Percentiles rank a stretch among this genome's conserved stretches.
These are phyloP conservation scores for Eucalyptus sp. DNA, from an alignment of 345 rosid species.

Conservation along the genomic window DNA sequence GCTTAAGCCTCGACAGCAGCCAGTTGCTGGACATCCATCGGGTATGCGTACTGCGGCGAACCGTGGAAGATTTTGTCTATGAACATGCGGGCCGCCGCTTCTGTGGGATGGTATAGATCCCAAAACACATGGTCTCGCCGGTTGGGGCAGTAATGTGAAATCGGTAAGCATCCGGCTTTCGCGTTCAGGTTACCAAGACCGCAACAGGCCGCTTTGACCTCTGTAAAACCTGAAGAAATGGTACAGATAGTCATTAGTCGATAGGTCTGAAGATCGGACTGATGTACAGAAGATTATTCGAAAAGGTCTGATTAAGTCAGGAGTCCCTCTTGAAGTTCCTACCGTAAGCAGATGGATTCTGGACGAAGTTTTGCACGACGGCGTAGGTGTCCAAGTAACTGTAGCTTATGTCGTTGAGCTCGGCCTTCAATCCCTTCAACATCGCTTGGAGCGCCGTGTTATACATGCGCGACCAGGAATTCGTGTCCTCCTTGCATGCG, in stretches of 20 bases:
- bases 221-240: conserved; percentile 34
- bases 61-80: conserved; percentile 39
- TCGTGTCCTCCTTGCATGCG: conserved; percentile 33
- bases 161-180: conserved; percentile 32
- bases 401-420: conserved; percentile 27
- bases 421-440: conserved; percentile 24
- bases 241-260: background rate
- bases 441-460: conserved; percentile 23
- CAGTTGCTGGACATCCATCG: conserved; percentile 37
- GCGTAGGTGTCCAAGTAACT: conserved; percentile 43
- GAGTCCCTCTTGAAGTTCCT: background rate
- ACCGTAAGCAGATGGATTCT: conserved; percentile 13
- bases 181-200: conserved; percentile 59
- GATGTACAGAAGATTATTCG: background rate
- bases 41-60: conserved; percentile 21
- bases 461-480: conserved; percentile 28
- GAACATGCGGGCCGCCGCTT: conserved; percentile 30
- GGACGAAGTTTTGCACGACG: conserved; percentile 19
- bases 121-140: conserved; percentile 61
- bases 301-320: background rate
- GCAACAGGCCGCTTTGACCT: conserved; percentile 68
- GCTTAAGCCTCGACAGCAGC: background rate
- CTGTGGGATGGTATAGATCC: conserved; percentile 70
- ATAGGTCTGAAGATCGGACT: background rate
- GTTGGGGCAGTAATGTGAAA: conserved; percentile 43